These are phyloP conservation scores for Coemansia sp. DNA, from an alignment of 192 early-diverging fungal genomes.

Conservation along the genomic window DNA sequence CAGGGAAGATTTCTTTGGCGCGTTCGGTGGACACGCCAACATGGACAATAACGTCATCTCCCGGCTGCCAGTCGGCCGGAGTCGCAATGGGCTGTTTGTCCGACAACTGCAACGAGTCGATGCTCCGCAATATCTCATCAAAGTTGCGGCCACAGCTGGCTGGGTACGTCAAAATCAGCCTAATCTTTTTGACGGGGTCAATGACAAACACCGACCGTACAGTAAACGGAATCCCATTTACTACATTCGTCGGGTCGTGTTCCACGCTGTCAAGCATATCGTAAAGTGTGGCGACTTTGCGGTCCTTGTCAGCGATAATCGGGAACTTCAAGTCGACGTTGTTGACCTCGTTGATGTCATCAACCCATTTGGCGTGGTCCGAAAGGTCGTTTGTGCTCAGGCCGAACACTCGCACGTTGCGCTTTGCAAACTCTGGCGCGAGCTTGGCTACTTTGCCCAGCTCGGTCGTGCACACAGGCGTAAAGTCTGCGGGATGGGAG, in stretches of 20 bases:
- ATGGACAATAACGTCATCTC: conserved; percentile 90
- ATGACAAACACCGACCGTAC: conserved; percentile 96
- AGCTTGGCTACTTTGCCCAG: conserved; percentile 90
- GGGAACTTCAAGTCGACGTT: conserved; percentile 78
- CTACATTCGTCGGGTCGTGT: conserved; percentile 84
- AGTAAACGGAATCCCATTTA: conserved; percentile 88
- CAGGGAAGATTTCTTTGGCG: conserved; percentile 83
- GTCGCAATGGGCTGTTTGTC: conserved; percentile 90
- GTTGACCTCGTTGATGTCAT: conserved; percentile 92
- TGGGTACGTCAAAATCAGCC: conserved; percentile 89
- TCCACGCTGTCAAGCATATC: conserved; percentile 95
- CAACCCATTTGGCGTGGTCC: conserved; percentile 85
- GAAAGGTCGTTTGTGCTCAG: conserved; percentile 87
- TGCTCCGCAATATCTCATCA: conserved; percentile 90
- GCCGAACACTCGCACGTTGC: conserved; percentile 89
- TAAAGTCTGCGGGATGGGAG: conserved; percentile 98
- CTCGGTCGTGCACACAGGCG: conserved; percentile 95
- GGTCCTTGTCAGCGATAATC: conserved; percentile 90
- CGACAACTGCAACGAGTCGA: conserved; percentile 91
- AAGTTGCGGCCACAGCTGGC: conserved; percentile 94
- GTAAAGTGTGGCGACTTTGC: conserved; percentile 85
- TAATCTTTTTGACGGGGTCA: conserved; percentile 88
- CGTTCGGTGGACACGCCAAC: conserved; percentile 78
- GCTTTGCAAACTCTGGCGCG: conserved; percentile 68
- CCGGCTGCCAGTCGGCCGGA: conserved; percentile 89